These are phyloP conservation scores for Syzygium syzygioides DNA, from an alignment of 441 rosid genomes.

Conservation along the genomic window DNA sequence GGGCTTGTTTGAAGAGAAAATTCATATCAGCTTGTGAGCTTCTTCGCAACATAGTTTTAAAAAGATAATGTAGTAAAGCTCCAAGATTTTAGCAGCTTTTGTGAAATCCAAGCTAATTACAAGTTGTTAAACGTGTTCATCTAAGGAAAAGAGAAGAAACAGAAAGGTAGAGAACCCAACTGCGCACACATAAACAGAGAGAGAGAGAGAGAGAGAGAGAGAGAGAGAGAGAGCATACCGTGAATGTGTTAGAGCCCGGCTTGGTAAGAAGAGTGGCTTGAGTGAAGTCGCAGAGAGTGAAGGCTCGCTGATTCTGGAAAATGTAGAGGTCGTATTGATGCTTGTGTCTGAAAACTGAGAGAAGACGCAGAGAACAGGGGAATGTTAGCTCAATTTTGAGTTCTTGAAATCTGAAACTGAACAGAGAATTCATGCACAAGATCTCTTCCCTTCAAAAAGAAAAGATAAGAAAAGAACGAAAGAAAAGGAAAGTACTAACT, in stretches of 20 bases:
- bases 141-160: background rate
- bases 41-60: background rate
- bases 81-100: background rate
- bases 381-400: background rate
- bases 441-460: background rate
- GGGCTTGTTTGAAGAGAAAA: background rate
- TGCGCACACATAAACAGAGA: background rate
- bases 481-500: conserved; percentile 27
- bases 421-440: background rate
- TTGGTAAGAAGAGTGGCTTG: conserved; percentile 73
- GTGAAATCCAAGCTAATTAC: background rate
- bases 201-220: background rate
- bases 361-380: background rate
- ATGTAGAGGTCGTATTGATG: conserved; percentile 64
- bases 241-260: conserved; percentile 56
- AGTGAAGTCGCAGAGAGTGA: conserved; percentile 69
- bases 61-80: background rate
- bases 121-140: background rate
- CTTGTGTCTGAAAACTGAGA: conserved; percentile 75
- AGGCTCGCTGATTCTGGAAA: conserved; percentile 73
- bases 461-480: background rate
- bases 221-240: conserved; percentile 28
- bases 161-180: background rate
- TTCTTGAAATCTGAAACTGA: conserved; percentile 1
- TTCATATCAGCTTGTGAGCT: background rate